Evolutionary conservation across 2,329 filamentous ascomycete genomes (phyloP).

Genomic region (Beauveria sp.): DNA sequence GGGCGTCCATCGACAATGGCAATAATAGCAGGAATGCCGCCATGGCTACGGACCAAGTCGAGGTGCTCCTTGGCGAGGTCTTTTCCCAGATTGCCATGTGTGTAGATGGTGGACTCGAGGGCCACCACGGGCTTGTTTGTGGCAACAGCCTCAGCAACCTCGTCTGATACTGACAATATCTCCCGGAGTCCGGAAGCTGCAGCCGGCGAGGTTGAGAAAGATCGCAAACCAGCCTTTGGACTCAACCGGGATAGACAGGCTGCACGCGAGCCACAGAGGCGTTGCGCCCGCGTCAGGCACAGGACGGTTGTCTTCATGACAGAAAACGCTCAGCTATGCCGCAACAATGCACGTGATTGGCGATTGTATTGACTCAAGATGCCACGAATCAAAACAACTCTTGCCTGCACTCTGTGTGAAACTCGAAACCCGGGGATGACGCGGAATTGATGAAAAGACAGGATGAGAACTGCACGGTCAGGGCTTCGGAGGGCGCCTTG

Average conservation of each 20-base stretch:
- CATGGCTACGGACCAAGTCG: constrained; percentile 69
- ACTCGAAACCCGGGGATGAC: background rate
- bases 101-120: constrained; percentile 94
- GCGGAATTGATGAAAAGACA: background rate
- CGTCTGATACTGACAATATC: constrained; percentile 67
- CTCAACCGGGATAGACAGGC: background rate
- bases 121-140: constrained; percentile 78
- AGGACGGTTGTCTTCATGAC: background rate
- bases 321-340: background rate
- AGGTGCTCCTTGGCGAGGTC: constrained; percentile 71
- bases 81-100: constrained; percentile 78
- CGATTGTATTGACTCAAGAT: background rate
- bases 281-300: background rate
- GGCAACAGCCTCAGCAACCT: constrained; percentile 70
- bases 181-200: constrained; percentile 23
- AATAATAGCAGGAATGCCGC: constrained; percentile 83
- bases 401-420: background rate
- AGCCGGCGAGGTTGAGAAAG: constrained; percentile 6
- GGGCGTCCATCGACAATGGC: constrained; percentile 79
- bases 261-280: background rate
- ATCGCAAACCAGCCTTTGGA: background rate
- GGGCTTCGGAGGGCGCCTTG: background rate
- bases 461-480: background rate
- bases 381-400: background rate
- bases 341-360: background rate